These are phyloP conservation scores for Verbascum thapsus DNA, from an alignment of 257 asterid genomes.

Conservation along the genomic window DNA sequence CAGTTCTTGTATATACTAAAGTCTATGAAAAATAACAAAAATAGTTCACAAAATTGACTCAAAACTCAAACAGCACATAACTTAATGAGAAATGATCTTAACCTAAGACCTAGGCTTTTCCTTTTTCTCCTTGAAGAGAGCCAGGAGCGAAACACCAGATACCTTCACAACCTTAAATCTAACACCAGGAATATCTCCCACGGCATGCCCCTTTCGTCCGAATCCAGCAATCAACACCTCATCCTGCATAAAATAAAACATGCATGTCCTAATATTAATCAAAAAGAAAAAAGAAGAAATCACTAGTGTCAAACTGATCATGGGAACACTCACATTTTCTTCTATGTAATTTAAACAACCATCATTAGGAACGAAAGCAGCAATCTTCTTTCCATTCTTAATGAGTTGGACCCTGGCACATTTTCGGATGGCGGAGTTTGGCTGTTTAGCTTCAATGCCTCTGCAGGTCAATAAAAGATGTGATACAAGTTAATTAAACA, in stretches of 20 bases:
- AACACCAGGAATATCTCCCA: slow-evolving; percentile 72
- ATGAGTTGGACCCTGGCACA: slow-evolving; percentile 71
- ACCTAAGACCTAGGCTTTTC: slow-evolving; percentile 60
- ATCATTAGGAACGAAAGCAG: slow-evolving; percentile 64
- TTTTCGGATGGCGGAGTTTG: slow-evolving; percentile 68
- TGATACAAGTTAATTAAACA: background rate
- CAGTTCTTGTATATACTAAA: too few relatives aligned
- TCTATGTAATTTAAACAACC: slow-evolving; percentile 64
- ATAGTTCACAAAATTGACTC: slow-evolving; percentile 26
- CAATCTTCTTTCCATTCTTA: slow-evolving; percentile 66
- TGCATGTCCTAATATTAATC: background rate
- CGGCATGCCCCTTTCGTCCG: slow-evolving; percentile 70
- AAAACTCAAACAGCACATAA: slow-evolving; percentile 23
- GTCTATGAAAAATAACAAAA: too few relatives aligned
- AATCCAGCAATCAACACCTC: slow-evolving; percentile 68
- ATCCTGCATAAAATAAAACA: slow-evolving; percentile 33
- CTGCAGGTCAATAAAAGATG: slow-evolving; percentile 32
- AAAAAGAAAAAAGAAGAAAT: background rate
- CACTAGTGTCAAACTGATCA: background rate
- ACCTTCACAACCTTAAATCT: slow-evolving; percentile 66
- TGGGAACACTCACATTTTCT: slow-evolving; percentile 49
- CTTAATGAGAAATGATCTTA: background rate
- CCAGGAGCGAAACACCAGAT: slow-evolving; percentile 62
- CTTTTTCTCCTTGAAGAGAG: slow-evolving; percentile 63
- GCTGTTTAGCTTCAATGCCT: slow-evolving; percentile 71